These are phyloP conservation scores for Asterophora lycoperdoides DNA, from an alignment of 768 basidiomycete species.

Conservation along the genomic window DNA sequence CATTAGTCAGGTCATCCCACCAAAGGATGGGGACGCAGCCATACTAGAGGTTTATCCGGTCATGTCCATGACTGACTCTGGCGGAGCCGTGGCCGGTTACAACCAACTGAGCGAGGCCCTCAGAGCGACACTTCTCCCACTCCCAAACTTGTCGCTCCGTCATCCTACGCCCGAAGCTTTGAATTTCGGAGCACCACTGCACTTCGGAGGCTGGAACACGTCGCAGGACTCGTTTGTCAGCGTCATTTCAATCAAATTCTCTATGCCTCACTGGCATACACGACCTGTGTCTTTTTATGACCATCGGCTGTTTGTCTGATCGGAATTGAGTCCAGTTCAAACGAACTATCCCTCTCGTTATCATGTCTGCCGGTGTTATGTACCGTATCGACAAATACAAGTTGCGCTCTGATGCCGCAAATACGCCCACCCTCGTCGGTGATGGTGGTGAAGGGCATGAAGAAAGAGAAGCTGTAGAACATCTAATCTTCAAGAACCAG, in stretches of 20 bases:
- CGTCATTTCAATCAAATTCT: neutral
- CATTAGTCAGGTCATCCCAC: no score
- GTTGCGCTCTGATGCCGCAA: neutral
- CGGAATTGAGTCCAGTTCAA: constrained; percentile 11
- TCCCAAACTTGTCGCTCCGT: constrained; percentile 10
- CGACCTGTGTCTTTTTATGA: constrained; percentile 3
- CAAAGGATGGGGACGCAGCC: no score
- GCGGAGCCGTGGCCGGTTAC: constrained; percentile 9
- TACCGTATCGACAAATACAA: constrained; percentile 6
- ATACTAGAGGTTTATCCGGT: constrained; percentile 12
- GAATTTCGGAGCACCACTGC: constrained; percentile 6
- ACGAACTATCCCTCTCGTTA: constrained; percentile 10
- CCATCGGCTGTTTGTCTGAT: constrained; percentile 6
- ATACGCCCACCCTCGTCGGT: no score
- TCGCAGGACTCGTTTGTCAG: neutral
- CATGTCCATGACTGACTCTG: constrained; percentile 1
- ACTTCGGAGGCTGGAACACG: constrained; percentile 1
- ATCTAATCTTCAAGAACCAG: neutral
- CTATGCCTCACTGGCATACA: neutral
- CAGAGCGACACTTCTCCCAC: constrained; percentile 12
- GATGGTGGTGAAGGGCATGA: neutral
- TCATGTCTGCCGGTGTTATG: constrained; percentile 1
- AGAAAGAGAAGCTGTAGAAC: neutral
- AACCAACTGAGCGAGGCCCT: constrained; percentile 2
- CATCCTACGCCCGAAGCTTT: constrained; percentile 1